These are phyloP conservation scores for Stereocaulon alpinum DNA, from an alignment of 495 filamentous ascomycete genomes.

Conservation along the genomic window DNA sequence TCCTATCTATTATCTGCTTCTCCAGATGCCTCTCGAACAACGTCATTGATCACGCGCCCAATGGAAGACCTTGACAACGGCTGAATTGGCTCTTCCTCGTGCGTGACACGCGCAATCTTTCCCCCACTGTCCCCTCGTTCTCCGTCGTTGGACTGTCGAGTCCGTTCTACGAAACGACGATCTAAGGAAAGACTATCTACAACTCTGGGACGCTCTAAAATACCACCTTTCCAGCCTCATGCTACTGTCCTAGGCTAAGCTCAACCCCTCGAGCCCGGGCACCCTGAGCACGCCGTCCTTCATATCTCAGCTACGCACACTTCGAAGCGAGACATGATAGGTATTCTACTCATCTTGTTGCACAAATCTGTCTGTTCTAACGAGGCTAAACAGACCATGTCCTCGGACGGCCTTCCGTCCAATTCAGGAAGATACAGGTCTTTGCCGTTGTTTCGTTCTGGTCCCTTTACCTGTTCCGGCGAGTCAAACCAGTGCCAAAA, in stretches of 20 bases:
- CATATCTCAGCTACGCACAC: too few species aligned
- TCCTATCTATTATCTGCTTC: background rate
- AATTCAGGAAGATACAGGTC: conserved; percentile 88
- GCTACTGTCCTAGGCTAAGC: background rate
- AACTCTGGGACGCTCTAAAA: too few species aligned
- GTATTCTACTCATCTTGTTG: background rate
- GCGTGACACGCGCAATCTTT: background rate
- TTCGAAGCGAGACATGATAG: conserved; percentile 15
- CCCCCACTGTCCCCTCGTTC: background rate
- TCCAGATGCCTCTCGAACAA: background rate
- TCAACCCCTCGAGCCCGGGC: too few species aligned
- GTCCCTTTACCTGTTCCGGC: conserved; percentile 74
- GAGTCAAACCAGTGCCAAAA: conserved; percentile 18
- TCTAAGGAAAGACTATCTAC: too few species aligned
- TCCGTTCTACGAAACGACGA: too few species aligned
- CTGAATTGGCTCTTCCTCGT: background rate
- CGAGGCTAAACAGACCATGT: conserved; percentile 58
- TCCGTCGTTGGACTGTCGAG: background rate
- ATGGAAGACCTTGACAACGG: conserved; percentile 14
- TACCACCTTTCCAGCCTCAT: background rate
- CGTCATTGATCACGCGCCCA: background rate
- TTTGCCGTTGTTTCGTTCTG: conserved; percentile 84
- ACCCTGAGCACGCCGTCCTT: background rate
- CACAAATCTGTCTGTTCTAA: background rate
- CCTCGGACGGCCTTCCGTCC: conserved; percentile 77